Base-by-base conservation (phyloP, 1,139 yeast genomes). In the Fermentozyma sake region DNA sequence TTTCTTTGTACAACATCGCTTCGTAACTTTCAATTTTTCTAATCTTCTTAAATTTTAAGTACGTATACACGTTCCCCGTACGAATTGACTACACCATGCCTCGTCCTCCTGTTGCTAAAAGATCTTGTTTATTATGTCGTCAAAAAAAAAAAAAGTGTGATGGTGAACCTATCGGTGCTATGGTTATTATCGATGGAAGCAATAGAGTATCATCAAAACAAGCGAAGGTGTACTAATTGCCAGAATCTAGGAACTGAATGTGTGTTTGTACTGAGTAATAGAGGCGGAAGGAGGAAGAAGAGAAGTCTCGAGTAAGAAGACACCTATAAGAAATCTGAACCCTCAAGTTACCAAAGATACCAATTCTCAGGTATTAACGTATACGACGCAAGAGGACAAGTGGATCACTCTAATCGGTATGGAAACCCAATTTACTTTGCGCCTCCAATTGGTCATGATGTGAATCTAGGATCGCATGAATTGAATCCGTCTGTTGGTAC, bases 111-210 rank as follows among this genome's bases (percentile, higher is more conserved):
- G 82, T 76, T 5, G 79, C 82, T 2, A 60, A 75, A 27, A 55
- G 78, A 23, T 82, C 83, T 0, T 76, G 83, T 44, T 54, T 76
- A 11, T 62, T 74, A 10, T 76, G 83, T 38, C 68, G 83, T 16
- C 80, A 74, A 37, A 74, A 74, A 55, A 76, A 76, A 42, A 65
- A 76, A 38, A 75, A 74, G 38, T 76, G 83, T 47, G 80, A 76
- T 38, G 82, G 82, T 6, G 79, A 72, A 37, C 45, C 58, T n/a
- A 48, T 52, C 26, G 29, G 46, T 43, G 24, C 55, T 32, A 28
- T 48, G 31, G 31, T 37, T 2, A 28, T 39, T 15, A 29, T 42
- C 23, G 43, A 44, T 22, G 46, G 44, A 21, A 26, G 32, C 28
- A 37, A 38, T 24, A 38, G 32, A 41, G 34, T 31, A 23, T 9